A percentile compares a stretch with the other conserved stretches of the same genome.
phyloP scores from a whole-genome alignment of 768 basidiomycete genomes.

The Pulveroboletus ravenelii region DNA sequence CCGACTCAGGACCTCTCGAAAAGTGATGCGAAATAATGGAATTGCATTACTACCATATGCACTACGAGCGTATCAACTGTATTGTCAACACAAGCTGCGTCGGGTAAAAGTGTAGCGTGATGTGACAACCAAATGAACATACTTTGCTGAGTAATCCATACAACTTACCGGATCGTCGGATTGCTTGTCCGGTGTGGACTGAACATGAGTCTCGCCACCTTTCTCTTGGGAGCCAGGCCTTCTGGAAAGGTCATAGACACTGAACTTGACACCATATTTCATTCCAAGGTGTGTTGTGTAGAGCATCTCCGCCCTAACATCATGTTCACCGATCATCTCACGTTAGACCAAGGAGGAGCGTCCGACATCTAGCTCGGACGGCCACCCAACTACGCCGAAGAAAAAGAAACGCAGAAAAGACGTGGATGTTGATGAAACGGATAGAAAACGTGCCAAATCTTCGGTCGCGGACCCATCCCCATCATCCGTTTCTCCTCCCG shows the following conservation, averaged over 20 bases:
- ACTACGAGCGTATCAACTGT: not conserved
- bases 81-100: too few relatives aligned
- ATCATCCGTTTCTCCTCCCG: conserved; percentile 17
- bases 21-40: not conserved
- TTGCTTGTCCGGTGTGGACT: not conserved
- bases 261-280: conserved; percentile 63
- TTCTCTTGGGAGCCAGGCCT: conserved; percentile 38
- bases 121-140: too few relatives aligned
- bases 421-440: conserved; percentile 12
- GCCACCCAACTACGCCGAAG: not conserved
- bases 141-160: too few relatives aligned
- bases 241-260: conserved; percentile 44
- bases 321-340: conserved; percentile 5
- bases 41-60: not conserved
- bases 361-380: conserved; percentile 3
- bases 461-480: conserved; percentile 6
- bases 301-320: conserved; percentile 4
- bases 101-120: too few relatives aligned
- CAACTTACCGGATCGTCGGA: not conserved
- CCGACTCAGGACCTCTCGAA: not conserved
- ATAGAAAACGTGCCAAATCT: conserved; percentile 16
- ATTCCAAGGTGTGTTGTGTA: conserved; percentile 42
- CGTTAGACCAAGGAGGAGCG: conserved; percentile 5
- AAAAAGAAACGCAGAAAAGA: conserved; percentile 14
- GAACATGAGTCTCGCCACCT: conserved; percentile 53